Conservation (phyloP, 208 protist genomes). For the Trypanosoma rangeli region DNA sequence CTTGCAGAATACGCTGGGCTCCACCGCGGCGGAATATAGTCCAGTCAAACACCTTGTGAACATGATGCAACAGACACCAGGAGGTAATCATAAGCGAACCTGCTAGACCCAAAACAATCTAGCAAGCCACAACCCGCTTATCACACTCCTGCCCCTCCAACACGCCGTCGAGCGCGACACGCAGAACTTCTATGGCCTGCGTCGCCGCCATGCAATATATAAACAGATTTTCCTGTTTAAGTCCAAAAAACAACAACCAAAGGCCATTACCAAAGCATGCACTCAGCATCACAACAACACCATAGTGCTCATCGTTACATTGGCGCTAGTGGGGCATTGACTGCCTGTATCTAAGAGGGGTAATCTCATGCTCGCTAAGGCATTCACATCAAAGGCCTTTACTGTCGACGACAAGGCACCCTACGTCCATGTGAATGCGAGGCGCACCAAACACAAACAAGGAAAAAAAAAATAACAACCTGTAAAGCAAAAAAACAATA, state of each 20-base stretch:
- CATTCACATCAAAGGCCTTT: slow-evolving; percentile 14
- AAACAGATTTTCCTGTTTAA: too few relatives aligned
- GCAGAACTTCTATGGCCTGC: too few relatives aligned
- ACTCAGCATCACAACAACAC: slow-evolving; percentile 11
- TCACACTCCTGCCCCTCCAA: background rate
- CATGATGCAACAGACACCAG: slow-evolving; percentile 7
- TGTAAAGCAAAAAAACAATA: too few relatives aligned
- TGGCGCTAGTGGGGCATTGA: background rate
- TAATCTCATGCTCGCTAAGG: too few relatives aligned
- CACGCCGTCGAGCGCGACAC: too few relatives aligned
- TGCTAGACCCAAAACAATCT: background rate
- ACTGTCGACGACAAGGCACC: slow-evolving; percentile 13
- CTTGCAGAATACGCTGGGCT: background rate
- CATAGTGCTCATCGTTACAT: slow-evolving; percentile 22
- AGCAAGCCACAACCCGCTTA: background rate
- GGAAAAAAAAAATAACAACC: background rate
- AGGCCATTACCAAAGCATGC: slow-evolving; percentile 5
- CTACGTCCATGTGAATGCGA: background rate
- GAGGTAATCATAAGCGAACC: slow-evolving; percentile 5
- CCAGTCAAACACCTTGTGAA: slow-evolving; percentile 23
- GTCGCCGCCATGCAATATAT: too few relatives aligned
- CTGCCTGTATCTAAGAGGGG: too few relatives aligned
- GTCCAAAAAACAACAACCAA: too few relatives aligned
- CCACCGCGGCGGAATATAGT: slow-evolving; percentile 20
- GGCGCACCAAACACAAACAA: slow-evolving; percentile 15